Evolutionary conservation across 306 rosid genomes (phyloP), one percentile per base, ranked within the genome.

Genomic region (Rosa chinensis): DNA sequence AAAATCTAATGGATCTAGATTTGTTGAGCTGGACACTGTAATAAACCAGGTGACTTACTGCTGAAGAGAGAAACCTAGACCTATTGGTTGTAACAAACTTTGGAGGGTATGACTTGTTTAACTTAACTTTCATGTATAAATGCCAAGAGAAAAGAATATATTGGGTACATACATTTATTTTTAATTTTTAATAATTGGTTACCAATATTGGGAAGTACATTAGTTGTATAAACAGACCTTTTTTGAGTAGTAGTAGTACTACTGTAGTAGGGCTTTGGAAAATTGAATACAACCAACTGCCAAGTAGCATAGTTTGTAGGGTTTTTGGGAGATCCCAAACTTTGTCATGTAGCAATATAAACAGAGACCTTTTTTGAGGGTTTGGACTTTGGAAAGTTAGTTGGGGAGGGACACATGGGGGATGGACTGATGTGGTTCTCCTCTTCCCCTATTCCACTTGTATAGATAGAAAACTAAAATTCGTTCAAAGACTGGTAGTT

Each of bases 401-500:
- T 70, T 83, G 86, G 44, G 86, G 2, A 43, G 28, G 20, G 12
- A 49, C 20, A 50, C 50, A 10, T 20, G 48, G 10, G 6, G 39
- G 73, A 48, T 11, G 4, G 0, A 32, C 37, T 32, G 37, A 32
- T 32, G 0, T 32, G 2, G 37, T 32, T 32, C 37, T 2, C 37
- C 37, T 32, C 37, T 2, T 32, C 37, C 2, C 37, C 37, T 2
- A 32, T 32, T 32, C 37, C 37, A 32, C 37, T 32, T 32, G 37
- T 32, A 32, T 32, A 32, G 37, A 32, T 20, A 56, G 28, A 0
- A n/a, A 32, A 52, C 64, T 76, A 44, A 21, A 75, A 75, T 83
- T 79, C 16, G 44, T 50, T 28, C 44, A 37, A 37, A 35, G 83
- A 83, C 83, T 53, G 86, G 83, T 75, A 3, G 86, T n/a, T 79